Evolutionary conservation across 2,329 filamentous ascomycete species (phyloP).

Genomic region (Fusarium sp.): DNA sequence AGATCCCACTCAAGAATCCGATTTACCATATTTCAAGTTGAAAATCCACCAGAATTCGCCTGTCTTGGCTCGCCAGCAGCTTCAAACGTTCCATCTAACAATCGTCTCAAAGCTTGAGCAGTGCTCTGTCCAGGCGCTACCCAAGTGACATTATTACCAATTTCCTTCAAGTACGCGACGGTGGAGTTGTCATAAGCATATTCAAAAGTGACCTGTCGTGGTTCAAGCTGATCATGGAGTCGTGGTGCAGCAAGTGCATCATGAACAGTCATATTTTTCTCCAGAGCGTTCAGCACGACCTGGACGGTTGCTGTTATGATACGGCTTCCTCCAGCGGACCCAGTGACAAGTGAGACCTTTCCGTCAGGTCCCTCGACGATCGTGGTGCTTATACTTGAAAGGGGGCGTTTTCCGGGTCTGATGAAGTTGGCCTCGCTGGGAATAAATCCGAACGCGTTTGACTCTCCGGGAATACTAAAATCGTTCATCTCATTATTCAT

Average conservation of each 20-base stretch:
- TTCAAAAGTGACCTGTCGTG: constrained; percentile 77
- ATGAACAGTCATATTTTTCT: constrained; percentile 69
- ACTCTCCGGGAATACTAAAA: constrained; percentile 79
- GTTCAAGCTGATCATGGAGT: constrained; percentile 85
- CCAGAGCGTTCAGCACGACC: constrained; percentile 79
- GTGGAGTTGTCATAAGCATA: constrained; percentile 77
- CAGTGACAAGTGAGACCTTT: constrained; percentile 77
- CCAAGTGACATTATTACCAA: constrained; percentile 83
- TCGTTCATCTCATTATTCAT: constrained; percentile 76
- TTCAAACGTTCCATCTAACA: constrained; percentile 77
- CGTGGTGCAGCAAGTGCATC: constrained; percentile 77
- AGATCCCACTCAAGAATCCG: too few relatives aligned
- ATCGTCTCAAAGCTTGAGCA: constrained; percentile 77
- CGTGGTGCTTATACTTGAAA: constrained; percentile 81
- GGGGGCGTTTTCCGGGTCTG: constrained; percentile 79
- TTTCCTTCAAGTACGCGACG: constrained; percentile 71
- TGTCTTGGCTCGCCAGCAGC: constrained; percentile 88
- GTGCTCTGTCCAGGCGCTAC: constrained; percentile 73
- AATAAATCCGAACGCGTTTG: constrained; percentile 82
- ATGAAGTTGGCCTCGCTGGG: constrained; percentile 82
- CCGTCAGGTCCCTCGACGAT: constrained; percentile 80
- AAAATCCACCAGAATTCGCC: constrained; percentile 75
- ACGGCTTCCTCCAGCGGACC: constrained; percentile 83
- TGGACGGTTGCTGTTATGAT: constrained; percentile 90
- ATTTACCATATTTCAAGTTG: constrained; percentile 22